A percentile compares a stretch with the other conserved stretches of the same genome.
Evolutionary conservation across 805 yeast species (phyloP).

Genomic region (Candida sanyiensis): DNA sequence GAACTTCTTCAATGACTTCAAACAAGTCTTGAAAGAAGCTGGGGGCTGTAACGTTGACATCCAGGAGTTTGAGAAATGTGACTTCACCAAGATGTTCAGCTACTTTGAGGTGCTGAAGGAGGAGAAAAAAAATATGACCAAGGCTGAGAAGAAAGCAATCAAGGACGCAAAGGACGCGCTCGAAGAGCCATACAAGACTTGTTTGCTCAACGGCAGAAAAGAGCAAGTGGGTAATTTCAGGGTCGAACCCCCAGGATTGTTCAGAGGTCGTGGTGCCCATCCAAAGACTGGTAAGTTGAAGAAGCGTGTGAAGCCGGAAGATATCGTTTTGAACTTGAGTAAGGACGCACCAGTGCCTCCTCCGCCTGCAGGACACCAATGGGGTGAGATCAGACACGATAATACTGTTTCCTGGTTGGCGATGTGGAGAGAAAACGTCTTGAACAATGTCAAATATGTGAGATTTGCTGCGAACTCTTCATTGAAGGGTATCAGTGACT

Average conservation of each 20-base stretch:
- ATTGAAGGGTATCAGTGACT: slow-evolving; percentile 85
- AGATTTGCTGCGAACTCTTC: slow-evolving; percentile 88
- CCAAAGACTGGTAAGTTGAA: slow-evolving; percentile 93
- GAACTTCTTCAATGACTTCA: slow-evolving; percentile 81
- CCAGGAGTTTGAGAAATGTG: slow-evolving; percentile 60
- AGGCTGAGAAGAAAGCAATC: slow-evolving; percentile 68
- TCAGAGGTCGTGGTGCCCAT: slow-evolving; percentile 95
- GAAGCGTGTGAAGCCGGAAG: slow-evolving; percentile 83
- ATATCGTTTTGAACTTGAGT: slow-evolving; percentile 78
- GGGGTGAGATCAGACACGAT: slow-evolving; percentile 90
- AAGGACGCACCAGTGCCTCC: slow-evolving; percentile 65
- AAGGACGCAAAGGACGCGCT: slow-evolving; percentile 66
- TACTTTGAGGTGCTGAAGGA: slow-evolving; percentile 66
- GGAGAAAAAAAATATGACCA: slow-evolving; percentile 61
- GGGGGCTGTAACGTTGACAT: slow-evolving; percentile 61
- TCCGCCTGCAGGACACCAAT: slow-evolving; percentile 80
- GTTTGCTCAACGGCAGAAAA: slow-evolving; percentile 77
- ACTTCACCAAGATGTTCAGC: slow-evolving; percentile 68
- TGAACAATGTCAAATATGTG: slow-evolving; percentile 79
- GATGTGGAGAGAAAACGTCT: slow-evolving; percentile 93
- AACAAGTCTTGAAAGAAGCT: slow-evolving; percentile 55
- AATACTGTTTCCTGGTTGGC: slow-evolving; percentile 93
- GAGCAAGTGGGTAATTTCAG: slow-evolving; percentile 92
- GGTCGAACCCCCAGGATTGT: slow-evolving; percentile 94
- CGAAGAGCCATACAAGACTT: slow-evolving; percentile 78